A percentile compares a stretch with the other conserved stretches of the same genome.
phyloP scores from a whole-genome alignment of 164 flowering plant species.

The Warburgia ugandensis region DNA sequence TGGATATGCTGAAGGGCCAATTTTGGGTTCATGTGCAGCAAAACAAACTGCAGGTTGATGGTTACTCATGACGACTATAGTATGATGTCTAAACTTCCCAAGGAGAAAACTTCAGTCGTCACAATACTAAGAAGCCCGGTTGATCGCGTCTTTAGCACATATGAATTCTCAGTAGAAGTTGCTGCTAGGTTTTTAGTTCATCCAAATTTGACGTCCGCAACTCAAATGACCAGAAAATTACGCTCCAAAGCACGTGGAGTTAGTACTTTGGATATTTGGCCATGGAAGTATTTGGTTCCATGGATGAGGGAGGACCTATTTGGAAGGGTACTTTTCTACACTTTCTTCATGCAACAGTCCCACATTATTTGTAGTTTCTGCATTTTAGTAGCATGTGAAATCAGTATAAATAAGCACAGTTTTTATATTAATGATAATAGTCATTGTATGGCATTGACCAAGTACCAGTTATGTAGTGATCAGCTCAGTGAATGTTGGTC shows the following conservation, averaged over 20 bases:
- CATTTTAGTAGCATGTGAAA: too few species aligned
- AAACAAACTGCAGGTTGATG: conserved; percentile 68
- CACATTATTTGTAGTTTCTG: too few species aligned
- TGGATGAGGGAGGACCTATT: conserved; percentile 98
- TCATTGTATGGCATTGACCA: too few species aligned
- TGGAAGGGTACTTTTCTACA: conserved; percentile 85
- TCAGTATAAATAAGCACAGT: too few species aligned
- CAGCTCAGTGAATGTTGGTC: too few species aligned
- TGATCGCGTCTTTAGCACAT: conserved; percentile 93
- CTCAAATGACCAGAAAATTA: conserved; percentile 40
- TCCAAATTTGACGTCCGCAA: conserved; percentile 78
- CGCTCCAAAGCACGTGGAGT: conserved; percentile 47
- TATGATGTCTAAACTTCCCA: conserved; percentile 76
- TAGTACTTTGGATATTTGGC: conserved; percentile 96
- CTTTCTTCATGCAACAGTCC: too few species aligned
- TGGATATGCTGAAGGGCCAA: too few species aligned
- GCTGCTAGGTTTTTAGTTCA: conserved; percentile 91
- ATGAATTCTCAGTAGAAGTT: conserved; percentile 91
- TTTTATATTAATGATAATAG: too few species aligned
- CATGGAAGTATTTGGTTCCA: conserved; percentile 98
- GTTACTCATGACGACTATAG: conserved; percentile 97
- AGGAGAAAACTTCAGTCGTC: conserved; percentile 76
- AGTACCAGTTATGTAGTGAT: too few species aligned
- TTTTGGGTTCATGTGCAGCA: conserved; percentile 41
- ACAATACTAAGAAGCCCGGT: conserved; percentile 84